phyloP scores from a whole-genome alignment of 257 asterid species.

The Fraxinus americana region DNA sequence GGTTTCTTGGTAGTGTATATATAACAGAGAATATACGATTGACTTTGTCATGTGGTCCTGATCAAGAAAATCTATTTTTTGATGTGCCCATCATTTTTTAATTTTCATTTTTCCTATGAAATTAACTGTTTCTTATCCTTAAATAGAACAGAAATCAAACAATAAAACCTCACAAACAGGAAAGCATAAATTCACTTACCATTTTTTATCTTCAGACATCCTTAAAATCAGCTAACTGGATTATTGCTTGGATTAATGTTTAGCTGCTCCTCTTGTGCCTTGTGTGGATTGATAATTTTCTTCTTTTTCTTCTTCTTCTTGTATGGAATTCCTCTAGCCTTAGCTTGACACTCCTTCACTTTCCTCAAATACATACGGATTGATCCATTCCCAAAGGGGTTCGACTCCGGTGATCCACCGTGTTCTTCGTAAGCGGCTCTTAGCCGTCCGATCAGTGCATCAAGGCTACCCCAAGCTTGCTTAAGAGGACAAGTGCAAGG shows the following conservation, averaged over 20 bases:
- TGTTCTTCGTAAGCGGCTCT: conserved; percentile 93
- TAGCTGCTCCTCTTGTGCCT: conserved; percentile 33
- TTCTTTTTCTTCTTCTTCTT: conserved; percentile 90
- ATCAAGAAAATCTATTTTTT: background rate
- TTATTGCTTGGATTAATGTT: conserved; percentile 46
- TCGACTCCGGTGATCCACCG: conserved; percentile 76
- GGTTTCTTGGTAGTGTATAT: conserved; percentile 30
- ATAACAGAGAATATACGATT: conserved; percentile 28
- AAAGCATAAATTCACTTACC: conserved; percentile 10
- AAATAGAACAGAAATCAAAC: conserved; percentile 5
- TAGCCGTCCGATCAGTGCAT: conserved; percentile 84
- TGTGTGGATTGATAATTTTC: conserved; percentile 30
- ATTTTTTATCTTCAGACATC: background rate
- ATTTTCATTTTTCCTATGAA: background rate
- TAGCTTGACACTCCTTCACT: conserved; percentile 86
- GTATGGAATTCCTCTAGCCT: conserved; percentile 86
- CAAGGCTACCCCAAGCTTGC: conserved; percentile 99
- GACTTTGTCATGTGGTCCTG: conserved; percentile 37
- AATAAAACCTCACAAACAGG: background rate
- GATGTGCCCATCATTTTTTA: background rate
- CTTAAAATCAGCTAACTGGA: conserved; percentile 12
- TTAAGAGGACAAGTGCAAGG: conserved; percentile 90
- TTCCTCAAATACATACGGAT: conserved; percentile 76
- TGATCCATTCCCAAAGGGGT: conserved; percentile 80
- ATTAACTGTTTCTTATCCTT: background rate